These are phyloP conservation scores for Mercurialis annua DNA, from an alignment of 345 rosid genomes.

Conservation along the genomic window DNA sequence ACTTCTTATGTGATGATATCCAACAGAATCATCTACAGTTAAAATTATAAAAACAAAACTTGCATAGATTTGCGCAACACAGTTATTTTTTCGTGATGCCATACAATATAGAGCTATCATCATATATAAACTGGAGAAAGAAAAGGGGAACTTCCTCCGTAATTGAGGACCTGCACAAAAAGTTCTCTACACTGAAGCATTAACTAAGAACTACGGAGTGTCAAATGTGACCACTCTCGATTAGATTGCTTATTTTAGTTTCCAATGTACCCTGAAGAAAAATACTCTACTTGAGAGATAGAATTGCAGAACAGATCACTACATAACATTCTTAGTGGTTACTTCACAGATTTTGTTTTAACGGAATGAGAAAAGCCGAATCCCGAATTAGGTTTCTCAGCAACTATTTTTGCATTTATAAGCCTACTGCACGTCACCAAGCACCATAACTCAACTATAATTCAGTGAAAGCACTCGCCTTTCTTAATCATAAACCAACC, in stretches of 20 bases:
- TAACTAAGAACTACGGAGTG: not conserved
- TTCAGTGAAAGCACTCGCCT: not conserved
- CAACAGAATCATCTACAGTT: not conserved
- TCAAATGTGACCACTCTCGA: not conserved
- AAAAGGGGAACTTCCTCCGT: not conserved
- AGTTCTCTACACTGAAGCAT: not conserved
- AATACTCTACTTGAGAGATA: not conserved
- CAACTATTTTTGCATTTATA: not conserved
- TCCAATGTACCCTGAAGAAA: too few relatives aligned
- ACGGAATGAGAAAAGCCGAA: not conserved
- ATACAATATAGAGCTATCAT: not conserved
- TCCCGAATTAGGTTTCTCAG: not conserved
- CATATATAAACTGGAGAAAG: not conserved
- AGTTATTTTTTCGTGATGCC: too few relatives aligned
- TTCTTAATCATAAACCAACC: not conserved
- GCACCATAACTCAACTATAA: not conserved
- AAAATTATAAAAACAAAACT: not conserved
- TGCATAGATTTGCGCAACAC: not conserved
- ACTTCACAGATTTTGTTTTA: not conserved
- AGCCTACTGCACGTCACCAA: not conserved
- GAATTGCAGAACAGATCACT: not conserved
- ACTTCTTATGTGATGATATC: not conserved
- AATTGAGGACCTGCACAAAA: not conserved
- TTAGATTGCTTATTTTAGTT: too few relatives aligned
- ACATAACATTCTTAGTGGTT: too few relatives aligned